These are phyloP conservation scores for Venturia aucupariae DNA, from an alignment of 2,329 filamentous ascomycete genomes.

Conservation along the genomic window DNA sequence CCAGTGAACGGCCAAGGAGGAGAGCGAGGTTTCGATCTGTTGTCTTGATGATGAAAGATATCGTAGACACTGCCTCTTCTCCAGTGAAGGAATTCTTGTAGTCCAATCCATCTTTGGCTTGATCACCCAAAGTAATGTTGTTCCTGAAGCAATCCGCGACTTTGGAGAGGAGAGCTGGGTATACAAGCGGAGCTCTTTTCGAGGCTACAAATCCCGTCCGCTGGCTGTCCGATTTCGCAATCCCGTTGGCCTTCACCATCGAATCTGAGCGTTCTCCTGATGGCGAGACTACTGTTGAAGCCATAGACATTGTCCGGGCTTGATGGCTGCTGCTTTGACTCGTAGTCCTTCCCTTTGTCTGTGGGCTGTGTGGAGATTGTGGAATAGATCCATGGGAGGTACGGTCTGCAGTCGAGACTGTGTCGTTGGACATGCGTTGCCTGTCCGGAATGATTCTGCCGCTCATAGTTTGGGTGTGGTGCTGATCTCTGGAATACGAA, in stretches of 20 bases:
- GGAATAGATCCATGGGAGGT: constrained; percentile 16
- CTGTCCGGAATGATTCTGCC: constrained; percentile 82
- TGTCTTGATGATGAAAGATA: constrained; percentile 94
- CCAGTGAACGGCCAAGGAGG: constrained; percentile 79
- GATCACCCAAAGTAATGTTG: constrained; percentile 74
- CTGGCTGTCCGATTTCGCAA: constrained; percentile 18
- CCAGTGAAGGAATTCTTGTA: constrained; percentile 98
- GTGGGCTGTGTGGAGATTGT: constrained; percentile 23
- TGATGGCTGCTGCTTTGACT: constrained; percentile 21
- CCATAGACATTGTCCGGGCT: constrained; percentile 79
- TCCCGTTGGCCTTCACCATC: constrained; percentile 45
- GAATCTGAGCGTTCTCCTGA: constrained; percentile 54
- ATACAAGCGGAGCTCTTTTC: constrained; percentile 72
- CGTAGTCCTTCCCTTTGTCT: constrained; percentile 3
- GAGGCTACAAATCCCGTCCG: constrained; percentile 38
- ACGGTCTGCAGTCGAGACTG: constrained; percentile 18
- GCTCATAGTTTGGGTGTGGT: constrained; percentile 82
- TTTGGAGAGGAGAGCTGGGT: constrained; percentile 85
- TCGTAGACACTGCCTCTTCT: constrained; percentile 87
- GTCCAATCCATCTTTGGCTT: constrained; percentile 91
- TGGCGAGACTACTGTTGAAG: constrained; percentile 55
- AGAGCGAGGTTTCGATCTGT: constrained; percentile 91
- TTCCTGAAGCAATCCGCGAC: constrained; percentile 90
- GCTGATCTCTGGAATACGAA: constrained; percentile 65
- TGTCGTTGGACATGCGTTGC: constrained; percentile 46